Percentiles rank a stretch among this genome's conserved stretches.
Evolutionary conservation across 2,329 filamentous ascomycete genomes (phyloP).

Genomic region (Fusarium duplospermum): DNA sequence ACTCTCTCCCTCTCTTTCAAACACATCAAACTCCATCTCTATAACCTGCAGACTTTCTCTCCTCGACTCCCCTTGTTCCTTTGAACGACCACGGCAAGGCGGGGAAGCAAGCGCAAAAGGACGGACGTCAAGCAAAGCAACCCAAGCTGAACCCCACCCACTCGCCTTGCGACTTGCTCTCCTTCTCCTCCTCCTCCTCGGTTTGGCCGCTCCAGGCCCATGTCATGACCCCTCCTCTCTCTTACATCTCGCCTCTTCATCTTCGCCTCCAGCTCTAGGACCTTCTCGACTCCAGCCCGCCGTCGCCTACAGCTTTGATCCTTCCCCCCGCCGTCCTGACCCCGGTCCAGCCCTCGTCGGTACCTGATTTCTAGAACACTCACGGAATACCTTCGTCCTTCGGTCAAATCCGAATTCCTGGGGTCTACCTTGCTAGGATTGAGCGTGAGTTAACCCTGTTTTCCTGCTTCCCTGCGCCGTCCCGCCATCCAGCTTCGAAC

Average conservation of each 20-base stretch:
- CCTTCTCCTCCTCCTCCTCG: constrained; percentile 8
- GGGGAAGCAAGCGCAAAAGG: constrained; percentile 28
- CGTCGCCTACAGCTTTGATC: background rate
- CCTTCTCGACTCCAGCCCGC: constrained; percentile 3
- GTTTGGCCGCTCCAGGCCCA: constrained; percentile 25
- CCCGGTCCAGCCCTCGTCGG: constrained; percentile 9
- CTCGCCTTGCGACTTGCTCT: constrained; percentile 32
- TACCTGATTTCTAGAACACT: constrained; percentile 19
- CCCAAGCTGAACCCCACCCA: constrained; percentile 29
- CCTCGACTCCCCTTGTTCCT: constrained; percentile 7
- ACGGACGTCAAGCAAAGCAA: constrained; percentile 20
- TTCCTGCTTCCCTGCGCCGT: constrained; percentile 14
- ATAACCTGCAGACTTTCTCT: constrained; percentile 1
- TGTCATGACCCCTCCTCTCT: constrained; percentile 34
- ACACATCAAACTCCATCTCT: constrained; percentile 6
- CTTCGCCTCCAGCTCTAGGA: constrained; percentile 25
- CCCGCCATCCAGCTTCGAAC: background rate
- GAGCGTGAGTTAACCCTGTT: constrained; percentile 31
- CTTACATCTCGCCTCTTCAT: constrained; percentile 16
- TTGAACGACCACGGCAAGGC: constrained; percentile 28
- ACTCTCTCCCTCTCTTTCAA: background rate
- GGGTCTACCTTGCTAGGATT: constrained; percentile 26
- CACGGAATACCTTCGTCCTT: constrained; percentile 19
- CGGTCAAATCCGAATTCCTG: constrained; percentile 29
- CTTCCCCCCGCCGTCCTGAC: constrained; percentile 1